phyloP scores from a whole-genome alignment of 331 rosid genomes.

The Malus hybrid region DNA sequence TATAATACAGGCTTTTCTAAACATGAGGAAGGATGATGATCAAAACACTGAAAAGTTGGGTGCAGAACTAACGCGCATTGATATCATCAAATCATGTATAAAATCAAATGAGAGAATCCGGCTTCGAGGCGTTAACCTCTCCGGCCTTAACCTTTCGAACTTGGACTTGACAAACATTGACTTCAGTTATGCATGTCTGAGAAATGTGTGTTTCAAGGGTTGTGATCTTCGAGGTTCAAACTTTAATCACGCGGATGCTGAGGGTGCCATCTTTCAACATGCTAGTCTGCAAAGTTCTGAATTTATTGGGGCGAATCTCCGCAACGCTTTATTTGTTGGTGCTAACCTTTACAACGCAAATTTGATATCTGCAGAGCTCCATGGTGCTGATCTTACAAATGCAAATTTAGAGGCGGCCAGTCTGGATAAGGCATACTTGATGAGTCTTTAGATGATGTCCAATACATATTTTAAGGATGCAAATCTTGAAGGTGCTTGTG shows the following conservation, averaged over 20 bases:
- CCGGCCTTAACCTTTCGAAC: background rate
- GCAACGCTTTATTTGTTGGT: background rate
- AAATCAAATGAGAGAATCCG: constrained; percentile 55
- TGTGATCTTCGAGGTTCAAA: constrained; percentile 60
- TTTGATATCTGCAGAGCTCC: no score
- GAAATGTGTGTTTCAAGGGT: constrained; percentile 63
- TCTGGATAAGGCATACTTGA: no score
- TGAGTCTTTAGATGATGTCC: no score
- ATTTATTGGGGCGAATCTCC: constrained; percentile 71
- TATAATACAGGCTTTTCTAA: constrained; percentile 34
- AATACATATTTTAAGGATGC: no score
- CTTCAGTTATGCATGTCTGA: constrained; percentile 78
- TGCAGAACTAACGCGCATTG: constrained; percentile 62
- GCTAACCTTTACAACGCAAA: background rate
- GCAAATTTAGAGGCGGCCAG: background rate
- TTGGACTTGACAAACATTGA: constrained; percentile 20
- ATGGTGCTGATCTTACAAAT: no score
- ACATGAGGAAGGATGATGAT: constrained; percentile 54
- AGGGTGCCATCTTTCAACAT: constrained; percentile 59
- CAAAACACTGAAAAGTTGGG: constrained; percentile 11
- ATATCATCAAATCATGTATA: constrained; percentile 68
- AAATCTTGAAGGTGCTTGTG: no score
- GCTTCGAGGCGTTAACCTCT: constrained; percentile 11
- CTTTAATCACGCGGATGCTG: constrained; percentile 82
- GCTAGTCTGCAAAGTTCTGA: constrained; percentile 16